Percentiles rank a stretch among this genome's conserved stretches.
Conservation (phyloP, 805 yeast species). For the Candida sonorensis region DNA sequence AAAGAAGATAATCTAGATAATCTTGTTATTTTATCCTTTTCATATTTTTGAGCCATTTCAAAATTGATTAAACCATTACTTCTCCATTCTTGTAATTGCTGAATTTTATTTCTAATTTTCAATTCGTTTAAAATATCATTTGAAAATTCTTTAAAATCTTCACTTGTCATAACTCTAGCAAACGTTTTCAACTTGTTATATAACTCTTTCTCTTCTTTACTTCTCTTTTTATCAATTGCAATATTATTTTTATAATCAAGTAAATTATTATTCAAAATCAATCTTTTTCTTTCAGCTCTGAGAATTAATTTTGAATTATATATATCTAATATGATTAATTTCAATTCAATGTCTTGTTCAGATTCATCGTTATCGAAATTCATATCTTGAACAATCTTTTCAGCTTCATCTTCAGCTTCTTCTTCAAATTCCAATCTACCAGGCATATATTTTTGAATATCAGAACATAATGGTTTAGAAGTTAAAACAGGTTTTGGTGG, state of each 20-base stretch:
- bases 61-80: slow-evolving; percentile 78
- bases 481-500: slow-evolving; percentile 86
- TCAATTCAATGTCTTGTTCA: slow-evolving; percentile 81
- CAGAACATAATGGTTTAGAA: slow-evolving; percentile 94
- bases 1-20: slow-evolving; percentile 26
- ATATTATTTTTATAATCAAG: slow-evolving; percentile 81
- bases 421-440: slow-evolving; percentile 95
- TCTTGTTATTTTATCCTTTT: slow-evolving; percentile 75
- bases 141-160: slow-evolving; percentile 72
- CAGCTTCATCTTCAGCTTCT: slow-evolving; percentile 97
- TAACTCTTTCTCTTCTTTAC: slow-evolving; percentile 86
- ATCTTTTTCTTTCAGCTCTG: slow-evolving; percentile 88
- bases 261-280: slow-evolving; percentile 66
- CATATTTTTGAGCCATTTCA: slow-evolving; percentile 80
- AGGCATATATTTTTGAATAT: slow-evolving; percentile 97
- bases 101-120: slow-evolving; percentile 71
- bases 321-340: slow-evolving; percentile 79
- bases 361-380: slow-evolving; percentile 90
- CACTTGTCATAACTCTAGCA: slow-evolving; percentile 71
- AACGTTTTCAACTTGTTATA: slow-evolving; percentile 70
- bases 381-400: slow-evolving; percentile 88
- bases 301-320: slow-evolving; percentile 85
- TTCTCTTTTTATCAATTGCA: slow-evolving; percentile 74
- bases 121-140: slow-evolving; percentile 73
- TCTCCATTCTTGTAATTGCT: slow-evolving; percentile 91